phyloP scores from a whole-genome alignment of 768 basidiomycete genomes.

The Mycena alexandri region DNA sequence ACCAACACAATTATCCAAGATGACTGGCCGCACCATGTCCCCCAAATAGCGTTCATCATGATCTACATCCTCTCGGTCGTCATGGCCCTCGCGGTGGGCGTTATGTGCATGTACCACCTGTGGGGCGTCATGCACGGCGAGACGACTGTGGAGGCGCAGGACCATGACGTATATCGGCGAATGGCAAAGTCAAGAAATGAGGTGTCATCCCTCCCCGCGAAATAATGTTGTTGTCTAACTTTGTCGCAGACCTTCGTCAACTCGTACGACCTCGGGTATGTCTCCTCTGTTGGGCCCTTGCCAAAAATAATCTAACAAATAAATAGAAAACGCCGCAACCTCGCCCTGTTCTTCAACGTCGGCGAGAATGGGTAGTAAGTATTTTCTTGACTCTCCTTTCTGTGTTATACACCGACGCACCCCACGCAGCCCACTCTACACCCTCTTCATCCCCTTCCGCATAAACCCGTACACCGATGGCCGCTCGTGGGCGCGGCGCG shows the following conservation, averaged over 20 bases:
- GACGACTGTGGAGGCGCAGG: constrained; percentile 92
- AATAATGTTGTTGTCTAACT: not conserved
- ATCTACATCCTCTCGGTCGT: constrained; percentile 83
- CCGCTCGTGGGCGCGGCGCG: constrained; percentile 78
- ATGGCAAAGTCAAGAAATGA: constrained; percentile 78
- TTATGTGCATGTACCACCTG: constrained; percentile 82
- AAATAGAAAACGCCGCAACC: constrained; percentile 65
- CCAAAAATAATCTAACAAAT: constrained; percentile 43
- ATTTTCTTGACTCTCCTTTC: not conserved
- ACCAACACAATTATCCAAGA: constrained; percentile 37
- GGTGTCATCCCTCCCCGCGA: constrained; percentile 49
- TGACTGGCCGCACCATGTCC: constrained; percentile 73
- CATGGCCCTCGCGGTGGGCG: constrained; percentile 77
- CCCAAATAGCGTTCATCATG: constrained; percentile 77
- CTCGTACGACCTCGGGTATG: constrained; percentile 90
- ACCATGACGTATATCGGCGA: constrained; percentile 82
- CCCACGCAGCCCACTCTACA: constrained; percentile 74
- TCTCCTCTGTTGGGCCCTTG: not conserved
- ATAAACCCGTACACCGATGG: constrained; percentile 90
- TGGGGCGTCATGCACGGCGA: constrained; percentile 81
- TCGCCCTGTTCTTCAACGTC: constrained; percentile 90
- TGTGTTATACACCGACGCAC: not conserved
- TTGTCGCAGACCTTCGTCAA: constrained; percentile 79
- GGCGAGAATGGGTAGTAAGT: constrained; percentile 86
- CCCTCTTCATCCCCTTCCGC: constrained; percentile 86